Evolutionary conservation across 495 filamentous ascomycete species (phyloP).

Genomic region (Penicillium nucicola): DNA sequence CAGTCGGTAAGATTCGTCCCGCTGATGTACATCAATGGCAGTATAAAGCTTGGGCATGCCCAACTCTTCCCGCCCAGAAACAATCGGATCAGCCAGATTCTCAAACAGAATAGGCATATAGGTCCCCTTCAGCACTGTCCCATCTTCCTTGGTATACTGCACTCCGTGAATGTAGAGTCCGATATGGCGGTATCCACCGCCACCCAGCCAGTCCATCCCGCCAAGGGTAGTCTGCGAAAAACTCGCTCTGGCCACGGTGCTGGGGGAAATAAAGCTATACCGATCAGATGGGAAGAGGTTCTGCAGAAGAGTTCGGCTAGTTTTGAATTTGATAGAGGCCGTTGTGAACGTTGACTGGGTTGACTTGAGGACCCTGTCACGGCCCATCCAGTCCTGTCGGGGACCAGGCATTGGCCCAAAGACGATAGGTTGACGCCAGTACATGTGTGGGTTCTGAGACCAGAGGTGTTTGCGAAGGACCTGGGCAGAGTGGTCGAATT

Average conservation of each 20-base stretch:
- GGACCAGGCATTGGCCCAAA: slow-evolving; percentile 58
- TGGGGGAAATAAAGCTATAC: slow-evolving; percentile 44
- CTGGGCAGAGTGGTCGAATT: slow-evolving; percentile 52
- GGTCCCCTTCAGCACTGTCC: slow-evolving; percentile 42
- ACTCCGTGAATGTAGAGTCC: slow-evolving; percentile 58
- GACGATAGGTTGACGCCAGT: slow-evolving; percentile 51
- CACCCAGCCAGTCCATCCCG: slow-evolving; percentile 54
- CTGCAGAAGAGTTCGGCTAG: slow-evolving; percentile 54
- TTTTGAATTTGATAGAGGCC: slow-evolving; percentile 54
- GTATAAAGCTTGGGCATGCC: slow-evolving; percentile 56
- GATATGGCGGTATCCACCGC: slow-evolving; percentile 52
- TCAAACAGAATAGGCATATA: slow-evolving; percentile 56
- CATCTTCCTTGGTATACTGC: slow-evolving; percentile 49
- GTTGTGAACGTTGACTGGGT: slow-evolving; percentile 45
- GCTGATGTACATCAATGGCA: slow-evolving; percentile 41
- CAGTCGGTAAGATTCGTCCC: slow-evolving; percentile 33
- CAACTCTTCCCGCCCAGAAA: slow-evolving; percentile 52
- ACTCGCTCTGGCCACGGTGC: slow-evolving; percentile 48
- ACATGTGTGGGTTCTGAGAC: slow-evolving; percentile 37
- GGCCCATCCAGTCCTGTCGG: slow-evolving; percentile 35
- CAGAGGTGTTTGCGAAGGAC: slow-evolving; percentile 45
- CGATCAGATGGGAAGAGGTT: slow-evolving; percentile 47
- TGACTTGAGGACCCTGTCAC: slow-evolving; percentile 20
- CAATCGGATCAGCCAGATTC: slow-evolving; percentile 49
- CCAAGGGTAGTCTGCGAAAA: slow-evolving; percentile 47